A percentile compares a stretch with the other conserved stretches of the same genome.
phyloP scores from a whole-genome alignment of 2,329 filamentous ascomycete species.

The Diaporthe citrichinensis region DNA sequence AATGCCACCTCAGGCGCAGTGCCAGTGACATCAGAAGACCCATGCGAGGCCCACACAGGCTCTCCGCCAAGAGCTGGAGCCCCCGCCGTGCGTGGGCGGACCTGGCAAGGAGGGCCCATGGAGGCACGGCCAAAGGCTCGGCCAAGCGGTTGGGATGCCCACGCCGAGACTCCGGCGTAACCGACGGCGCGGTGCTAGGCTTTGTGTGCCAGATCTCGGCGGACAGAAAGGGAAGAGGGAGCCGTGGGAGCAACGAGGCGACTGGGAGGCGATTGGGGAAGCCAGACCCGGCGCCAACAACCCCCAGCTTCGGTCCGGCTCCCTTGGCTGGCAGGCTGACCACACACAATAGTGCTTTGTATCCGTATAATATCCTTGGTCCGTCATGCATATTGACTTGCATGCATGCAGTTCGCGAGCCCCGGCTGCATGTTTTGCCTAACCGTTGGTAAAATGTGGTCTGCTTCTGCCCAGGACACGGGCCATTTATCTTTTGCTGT shows the following conservation, averaged over 20 bases:
- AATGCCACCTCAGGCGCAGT: slow-evolving; percentile 24
- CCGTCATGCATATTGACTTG: slow-evolving; percentile 12
- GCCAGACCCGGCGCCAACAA: slow-evolving; percentile 18
- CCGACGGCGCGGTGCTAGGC: slow-evolving; percentile 24
- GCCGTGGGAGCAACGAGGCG: neutral
- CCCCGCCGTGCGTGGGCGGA: slow-evolving; percentile 4
- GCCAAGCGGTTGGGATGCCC: slow-evolving; percentile 25
- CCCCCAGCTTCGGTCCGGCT: slow-evolving; percentile 22
- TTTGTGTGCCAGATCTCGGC: neutral
- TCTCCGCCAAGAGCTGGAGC: slow-evolving; percentile 25
- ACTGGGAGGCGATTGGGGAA: slow-evolving; percentile 8
- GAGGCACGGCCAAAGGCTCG: slow-evolving; percentile 10
- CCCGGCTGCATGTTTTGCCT: neutral
- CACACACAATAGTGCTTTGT: neutral
- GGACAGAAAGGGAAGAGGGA: neutral
- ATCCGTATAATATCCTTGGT: neutral
- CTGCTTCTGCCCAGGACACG: neutral
- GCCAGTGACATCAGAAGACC: slow-evolving; percentile 25
- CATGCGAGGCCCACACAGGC: slow-evolving; percentile 17
- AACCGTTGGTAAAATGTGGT: neutral
- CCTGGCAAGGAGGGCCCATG: slow-evolving; percentile 25
- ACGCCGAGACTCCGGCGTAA: slow-evolving; percentile 27
- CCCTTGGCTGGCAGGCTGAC: slow-evolving; percentile 24
- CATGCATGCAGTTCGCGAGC: neutral
- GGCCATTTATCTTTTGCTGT: too few relatives aligned